phyloP scores from a whole-genome alignment of 306 rosid genomes.

The Medicago truncatula region DNA sequence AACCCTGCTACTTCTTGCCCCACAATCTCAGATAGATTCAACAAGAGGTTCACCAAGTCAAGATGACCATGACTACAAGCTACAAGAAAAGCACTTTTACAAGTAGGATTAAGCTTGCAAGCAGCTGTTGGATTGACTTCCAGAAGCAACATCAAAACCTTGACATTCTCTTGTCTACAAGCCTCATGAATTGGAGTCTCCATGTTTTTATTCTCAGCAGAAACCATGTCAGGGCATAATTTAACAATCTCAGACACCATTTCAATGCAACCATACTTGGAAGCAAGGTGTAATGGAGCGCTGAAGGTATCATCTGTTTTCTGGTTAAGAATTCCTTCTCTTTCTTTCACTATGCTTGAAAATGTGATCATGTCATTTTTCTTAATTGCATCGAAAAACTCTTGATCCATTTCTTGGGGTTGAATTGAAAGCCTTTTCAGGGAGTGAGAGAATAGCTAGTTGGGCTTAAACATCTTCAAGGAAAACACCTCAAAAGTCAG shows the following conservation, averaged over 20 bases:
- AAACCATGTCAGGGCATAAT: constrained; percentile 63
- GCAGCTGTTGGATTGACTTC: constrained; percentile 54
- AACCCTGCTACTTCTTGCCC: constrained; percentile 43
- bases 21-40: constrained; percentile 47
- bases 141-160: constrained; percentile 52
- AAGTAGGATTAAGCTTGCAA: constrained; percentile 48
- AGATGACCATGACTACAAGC: constrained; percentile 71
- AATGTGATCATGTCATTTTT: constrained; percentile 49
- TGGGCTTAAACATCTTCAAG: neutral
- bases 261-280: constrained; percentile 56
- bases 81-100: constrained; percentile 49
- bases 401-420: constrained; percentile 52
- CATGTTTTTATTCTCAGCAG: constrained; percentile 51
- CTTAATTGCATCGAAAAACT: constrained; percentile 52
- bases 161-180: constrained; percentile 52
- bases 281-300: constrained; percentile 75
- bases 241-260: constrained; percentile 58
- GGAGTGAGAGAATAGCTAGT: neutral
- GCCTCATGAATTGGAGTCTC: constrained; percentile 78
- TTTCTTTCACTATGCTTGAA: constrained; percentile 44
- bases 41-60: constrained; percentile 56
- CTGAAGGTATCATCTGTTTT: constrained; percentile 52
- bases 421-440: neutral
- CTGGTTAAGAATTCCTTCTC: constrained; percentile 53
- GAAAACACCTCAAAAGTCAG: no score